phyloP scores from a whole-genome alignment of 805 yeast genomes.

The Clavispora carvajalis region DNA sequence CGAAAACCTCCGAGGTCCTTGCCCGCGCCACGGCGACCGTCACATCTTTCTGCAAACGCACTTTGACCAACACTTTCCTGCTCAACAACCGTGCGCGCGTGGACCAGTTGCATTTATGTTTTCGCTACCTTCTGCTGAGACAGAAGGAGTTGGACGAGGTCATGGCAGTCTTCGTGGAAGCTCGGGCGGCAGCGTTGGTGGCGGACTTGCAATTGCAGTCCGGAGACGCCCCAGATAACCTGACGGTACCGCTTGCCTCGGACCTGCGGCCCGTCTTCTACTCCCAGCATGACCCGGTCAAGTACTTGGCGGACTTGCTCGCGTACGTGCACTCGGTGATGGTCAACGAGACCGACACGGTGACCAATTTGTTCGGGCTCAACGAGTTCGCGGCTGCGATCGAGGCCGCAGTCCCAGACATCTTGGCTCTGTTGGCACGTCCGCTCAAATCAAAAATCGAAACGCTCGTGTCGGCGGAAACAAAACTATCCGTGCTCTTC shows the following conservation, averaged over 20 bases:
- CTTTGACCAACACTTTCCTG: constrained; percentile 27
- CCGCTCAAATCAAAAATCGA: constrained; percentile 64
- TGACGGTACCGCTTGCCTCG: constrained; percentile 6
- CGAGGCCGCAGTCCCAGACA: constrained; percentile 40
- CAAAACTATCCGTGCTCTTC: constrained; percentile 48
- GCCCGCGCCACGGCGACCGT: constrained; percentile 33
- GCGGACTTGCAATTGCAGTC: constrained; percentile 66
- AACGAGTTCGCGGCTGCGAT: constrained; percentile 26
- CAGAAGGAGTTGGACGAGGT: constrained; percentile 53
- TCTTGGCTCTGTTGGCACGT: constrained; percentile 50
- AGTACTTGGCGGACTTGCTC: constrained; percentile 80
- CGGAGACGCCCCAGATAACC: constrained; percentile 20
- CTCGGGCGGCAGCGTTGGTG: constrained; percentile 58
- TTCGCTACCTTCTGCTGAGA: constrained; percentile 29
- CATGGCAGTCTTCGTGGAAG: constrained; percentile 56
- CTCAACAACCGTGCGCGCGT: constrained; percentile 22
- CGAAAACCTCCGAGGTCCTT: constrained; percentile 47
- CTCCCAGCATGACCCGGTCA: constrained; percentile 71
- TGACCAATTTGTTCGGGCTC: constrained; percentile 51
- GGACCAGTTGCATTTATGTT: constrained; percentile 26
- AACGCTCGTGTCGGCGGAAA: constrained; percentile 62
- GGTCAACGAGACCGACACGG: constrained; percentile 80
- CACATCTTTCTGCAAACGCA: constrained; percentile 25
- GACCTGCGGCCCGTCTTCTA: constrained; percentile 48
- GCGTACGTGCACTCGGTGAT: constrained; percentile 84